A percentile compares a stretch with the other conserved stretches of the same genome.
These are phyloP conservation scores for Discostella pseudostelligera DNA, from an alignment of 108 stramenopile genomes.

Conservation along the genomic window DNA sequence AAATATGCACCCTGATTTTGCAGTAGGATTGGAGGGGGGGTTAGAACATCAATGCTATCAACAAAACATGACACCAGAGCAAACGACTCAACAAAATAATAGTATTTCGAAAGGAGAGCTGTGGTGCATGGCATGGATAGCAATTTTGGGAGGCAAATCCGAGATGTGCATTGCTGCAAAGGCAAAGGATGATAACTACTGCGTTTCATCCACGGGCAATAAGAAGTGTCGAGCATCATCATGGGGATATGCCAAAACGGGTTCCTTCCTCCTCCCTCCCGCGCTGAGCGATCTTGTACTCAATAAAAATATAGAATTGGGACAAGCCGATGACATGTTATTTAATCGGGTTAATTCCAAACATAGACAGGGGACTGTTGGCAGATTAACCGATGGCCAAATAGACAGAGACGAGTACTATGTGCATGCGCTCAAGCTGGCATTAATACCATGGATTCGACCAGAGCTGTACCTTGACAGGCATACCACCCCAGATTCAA, in stretches of 20 bases:
- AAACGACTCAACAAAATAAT: not conserved
- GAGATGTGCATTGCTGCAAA: slow-evolving; percentile 7
- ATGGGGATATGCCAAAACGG: slow-evolving; percentile 72
- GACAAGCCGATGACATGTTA: slow-evolving; percentile 86
- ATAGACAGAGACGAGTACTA: slow-evolving; percentile 87
- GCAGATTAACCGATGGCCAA: slow-evolving; percentile 74
- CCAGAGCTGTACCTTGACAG: slow-evolving; percentile 50
- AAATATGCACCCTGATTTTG: slow-evolving; percentile 53
- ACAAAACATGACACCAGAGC: slow-evolving; percentile 1
- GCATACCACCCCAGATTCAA: too few relatives aligned
- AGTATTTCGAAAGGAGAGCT: slow-evolving; percentile 33
- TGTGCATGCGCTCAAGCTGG: slow-evolving; percentile 80
- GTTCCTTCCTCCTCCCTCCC: slow-evolving; percentile 77
- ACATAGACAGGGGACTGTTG: slow-evolving; percentile 82
- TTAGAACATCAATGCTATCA: slow-evolving; percentile 52
- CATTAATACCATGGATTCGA: slow-evolving; percentile 80
- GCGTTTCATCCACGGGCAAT: slow-evolving; percentile 2
- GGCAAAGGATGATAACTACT: slow-evolving; percentile 12
- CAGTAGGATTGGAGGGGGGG: slow-evolving; percentile 93
- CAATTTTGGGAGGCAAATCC: slow-evolving; percentile 62
- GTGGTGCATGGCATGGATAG: slow-evolving; percentile 94
- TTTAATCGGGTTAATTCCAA: slow-evolving; percentile 73
- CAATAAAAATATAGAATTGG: slow-evolving; percentile 84
- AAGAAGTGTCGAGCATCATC: too few relatives aligned
- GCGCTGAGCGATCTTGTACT: slow-evolving; percentile 57